Base-by-base conservation (phyloP, 73 alveolate species). In the Symbiodinium pilosum region DNA sequence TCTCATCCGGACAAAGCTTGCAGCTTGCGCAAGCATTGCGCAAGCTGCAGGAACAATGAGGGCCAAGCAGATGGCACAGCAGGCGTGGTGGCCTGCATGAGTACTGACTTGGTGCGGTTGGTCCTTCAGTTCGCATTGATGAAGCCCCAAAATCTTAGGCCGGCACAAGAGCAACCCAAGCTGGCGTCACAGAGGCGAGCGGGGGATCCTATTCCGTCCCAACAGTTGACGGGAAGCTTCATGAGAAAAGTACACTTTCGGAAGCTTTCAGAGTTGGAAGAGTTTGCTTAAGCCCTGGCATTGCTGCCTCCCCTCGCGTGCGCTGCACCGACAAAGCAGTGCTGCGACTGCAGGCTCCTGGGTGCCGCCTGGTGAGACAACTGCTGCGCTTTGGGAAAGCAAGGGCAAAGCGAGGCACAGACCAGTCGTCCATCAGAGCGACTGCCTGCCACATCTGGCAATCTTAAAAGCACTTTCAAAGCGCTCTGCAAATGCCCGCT, bases 341-440 rank as follows among this genome's bases (percentile, higher is more conserved):
- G 30, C 81, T 64, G 41, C 81, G 81, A 28, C 18, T 64, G 81
- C 81, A 26, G 12, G 41, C 38, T 26, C 39, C 16, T 64, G 81
- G 81, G 7, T 38, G 81, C 81, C 81, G n/a, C n/a, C n/a, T n/a
- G n/a, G n/a, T n/a, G n/a, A n/a, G n/a, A n/a, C n/a, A n/a, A n/a
- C n/a, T n/a, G n/a, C n/a, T n/a, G n/a, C n/a, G n/a, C n/a, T n/a
- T n/a, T n/a, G n/a, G n/a, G n/a, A n/a, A n/a, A n/a, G n/a, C n/a
- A n/a, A n/a, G n/a, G n/a, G n/a, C 73, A 24, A 54, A 6, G 32
- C 81, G 30, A 64, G 81, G 39, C 39, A 26, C 81, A 26, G 81
- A n/a, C 81, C 81, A n/a, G 30, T 64, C 81, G 24, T 64, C 81
- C 81, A 64, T 64, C 81, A 64, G 81, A 64, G 81, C 81, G 30